Base-by-base conservation (phyloP, 805 yeast genomes). In the Kodamaea hsintzibuensis region DNA sequence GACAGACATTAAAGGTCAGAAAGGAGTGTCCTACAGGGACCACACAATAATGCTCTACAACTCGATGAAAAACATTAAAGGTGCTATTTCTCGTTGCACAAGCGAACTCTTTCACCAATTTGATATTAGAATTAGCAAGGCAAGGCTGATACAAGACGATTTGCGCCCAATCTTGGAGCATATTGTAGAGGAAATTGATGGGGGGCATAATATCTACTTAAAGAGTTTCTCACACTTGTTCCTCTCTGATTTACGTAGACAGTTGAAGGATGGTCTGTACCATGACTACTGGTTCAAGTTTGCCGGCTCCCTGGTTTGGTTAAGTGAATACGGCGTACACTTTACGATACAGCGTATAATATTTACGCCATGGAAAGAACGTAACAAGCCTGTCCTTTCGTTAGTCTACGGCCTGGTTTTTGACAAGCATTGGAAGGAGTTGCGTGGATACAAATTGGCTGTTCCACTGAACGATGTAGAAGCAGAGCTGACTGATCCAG, bases 281-380 rank as follows among this genome's bases (percentile, higher is more conserved):
- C 18, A 61, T 22, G 54, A 58, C 17, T 62, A 66, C 55, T 82
- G 84, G 84, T 77, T 62, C 55, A 69, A 74, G 49, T 73, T 79
- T 51, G 79, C 83, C 7, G 83, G 83, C 0, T 74, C 83, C 1
- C 72, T 82, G 0, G 80, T 80, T n/a, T 82, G 83, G 83, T 62
- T 82, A 30, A 77, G 74, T 40, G 76, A 76, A 40, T 80, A 79
- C 58, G 79, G 80, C 22, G 74, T 79, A 14, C 83, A 80, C 63
- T 63, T 78, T 56, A 70, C 79, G 69, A 76, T 75, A 14, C 73
- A 80, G 16, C 55, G 75, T 49, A 51, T 71, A 7, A 56, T 69
- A 10, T 70, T 55, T 53, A 57, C 67, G n/a, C 67, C 70, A 5
- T 30, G 56, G 18, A 68, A 67, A 10, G 53, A 49, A 3, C 63